Evolutionary conservation across 192 early-diverging fungal genomes (phyloP).

Genomic region (Entomortierella beljakovae): DNA sequence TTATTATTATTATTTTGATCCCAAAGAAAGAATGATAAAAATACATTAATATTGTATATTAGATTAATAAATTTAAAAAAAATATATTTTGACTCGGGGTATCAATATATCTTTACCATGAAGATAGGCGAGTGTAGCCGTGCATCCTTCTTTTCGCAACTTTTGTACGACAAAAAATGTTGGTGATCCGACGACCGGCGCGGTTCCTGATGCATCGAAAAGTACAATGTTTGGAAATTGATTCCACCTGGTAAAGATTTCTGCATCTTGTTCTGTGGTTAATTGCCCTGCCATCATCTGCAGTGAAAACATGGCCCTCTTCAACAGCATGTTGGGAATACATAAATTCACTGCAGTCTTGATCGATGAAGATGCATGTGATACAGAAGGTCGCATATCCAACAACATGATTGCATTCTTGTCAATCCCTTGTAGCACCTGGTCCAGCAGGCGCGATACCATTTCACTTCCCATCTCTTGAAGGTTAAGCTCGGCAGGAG

Average conservation of each 20-base stretch:
- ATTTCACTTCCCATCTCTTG: conserved; percentile 10
- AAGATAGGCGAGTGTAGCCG: conserved; percentile 57
- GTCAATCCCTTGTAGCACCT: conserved; percentile 14
- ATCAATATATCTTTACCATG: conserved; percentile 46
- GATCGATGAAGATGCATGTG: conserved; percentile 65
- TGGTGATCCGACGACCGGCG: conserved; percentile 60
- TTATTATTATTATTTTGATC: too few relatives aligned
- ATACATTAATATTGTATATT: neutral
- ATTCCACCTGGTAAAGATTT: conserved; percentile 65
- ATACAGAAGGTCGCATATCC: conserved; percentile 77
- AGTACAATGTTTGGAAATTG: conserved; percentile 70
- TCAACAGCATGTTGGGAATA: conserved; percentile 79
- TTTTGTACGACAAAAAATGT: conserved; percentile 70
- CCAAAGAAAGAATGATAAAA: conserved; percentile 1
- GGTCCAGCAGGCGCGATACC: conserved; percentile 26
- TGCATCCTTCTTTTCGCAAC: conserved; percentile 65
- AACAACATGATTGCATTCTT: conserved; percentile 63
- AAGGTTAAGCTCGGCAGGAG: conserved; percentile 30
- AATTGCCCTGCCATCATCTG: conserved; percentile 72
- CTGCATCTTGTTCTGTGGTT: conserved; percentile 61
- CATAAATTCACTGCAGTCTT: conserved; percentile 72
- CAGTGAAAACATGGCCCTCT: conserved; percentile 70
- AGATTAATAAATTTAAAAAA: neutral
- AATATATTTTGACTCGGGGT: neutral
- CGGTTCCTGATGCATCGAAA: conserved; percentile 71